phyloP scores from a whole-genome alignment of 192 early-diverging fungal species.

The Gonapodya prolifera region DNA sequence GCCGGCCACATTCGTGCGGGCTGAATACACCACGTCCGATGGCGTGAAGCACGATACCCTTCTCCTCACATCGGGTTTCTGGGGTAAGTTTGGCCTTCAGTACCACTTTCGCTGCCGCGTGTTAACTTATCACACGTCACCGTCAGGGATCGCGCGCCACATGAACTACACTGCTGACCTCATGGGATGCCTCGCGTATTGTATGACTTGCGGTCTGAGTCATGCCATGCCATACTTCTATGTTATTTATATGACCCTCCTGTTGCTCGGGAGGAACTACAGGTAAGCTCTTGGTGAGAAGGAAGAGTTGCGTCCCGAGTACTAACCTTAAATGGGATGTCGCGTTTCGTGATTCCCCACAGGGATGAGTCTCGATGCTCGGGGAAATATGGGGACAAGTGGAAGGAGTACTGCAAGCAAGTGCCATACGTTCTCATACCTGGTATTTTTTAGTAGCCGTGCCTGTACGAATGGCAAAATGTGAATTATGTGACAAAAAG shows the following conservation, averaged over 20 bases:
- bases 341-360: constrained; percentile 45
- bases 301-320: neutral
- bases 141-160: constrained; percentile 51
- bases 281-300: neutral
- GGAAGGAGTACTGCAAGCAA: constrained; percentile 52
- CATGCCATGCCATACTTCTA: constrained; percentile 68
- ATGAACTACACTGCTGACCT: constrained; percentile 76
- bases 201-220: constrained; percentile 53
- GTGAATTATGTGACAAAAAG: neutral
- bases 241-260: constrained; percentile 52
- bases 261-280: neutral
- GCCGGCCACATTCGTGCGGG: constrained; percentile 57
- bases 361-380: constrained; percentile 58
- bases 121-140: neutral
- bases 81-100: constrained; percentile 32
- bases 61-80: constrained; percentile 60
- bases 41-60: constrained; percentile 53
- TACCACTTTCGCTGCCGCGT: neutral
- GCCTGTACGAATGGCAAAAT: neutral
- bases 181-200: constrained; percentile 56
- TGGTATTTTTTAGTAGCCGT: constrained; percentile 18
- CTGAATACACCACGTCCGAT: constrained; percentile 57
- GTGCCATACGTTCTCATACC: constrained; percentile 43
- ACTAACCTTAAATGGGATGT: neutral
- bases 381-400: constrained; percentile 73